Percentiles rank a stretch among this genome's conserved stretches.
Conservation (phyloP, 306 rosid species). For the Dalbergia oliveri region DNA sequence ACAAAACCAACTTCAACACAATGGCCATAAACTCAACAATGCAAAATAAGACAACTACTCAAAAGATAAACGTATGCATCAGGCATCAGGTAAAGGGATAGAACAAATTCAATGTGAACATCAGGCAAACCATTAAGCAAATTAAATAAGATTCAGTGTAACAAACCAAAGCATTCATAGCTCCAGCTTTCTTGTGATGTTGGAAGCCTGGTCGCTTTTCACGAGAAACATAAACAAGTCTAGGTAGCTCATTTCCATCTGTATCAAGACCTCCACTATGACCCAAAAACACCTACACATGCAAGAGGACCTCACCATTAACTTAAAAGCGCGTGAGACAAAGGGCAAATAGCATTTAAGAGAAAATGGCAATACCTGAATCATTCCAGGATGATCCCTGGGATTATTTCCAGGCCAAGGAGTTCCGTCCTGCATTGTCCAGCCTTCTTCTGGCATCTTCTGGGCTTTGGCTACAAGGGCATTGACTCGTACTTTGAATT, state of each 20-base stretch:
- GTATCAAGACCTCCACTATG: slow-evolving; percentile 99
- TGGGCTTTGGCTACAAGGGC: slow-evolving; percentile 96
- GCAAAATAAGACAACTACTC: slow-evolving; percentile 1
- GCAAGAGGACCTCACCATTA: slow-evolving; percentile 42
- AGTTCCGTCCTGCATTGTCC: slow-evolving; percentile 99
- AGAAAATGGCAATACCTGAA: slow-evolving; percentile 72
- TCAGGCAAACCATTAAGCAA: neutral
- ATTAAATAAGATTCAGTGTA: slow-evolving; percentile 28
- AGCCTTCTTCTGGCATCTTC: slow-evolving; percentile 99
- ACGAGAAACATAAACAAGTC: slow-evolving; percentile 99
- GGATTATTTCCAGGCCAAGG: slow-evolving; percentile 99
- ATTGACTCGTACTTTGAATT: slow-evolving; percentile 89
- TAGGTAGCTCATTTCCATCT: slow-evolving; percentile 98
- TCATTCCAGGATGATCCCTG: slow-evolving; percentile 99
- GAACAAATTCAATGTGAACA: neutral
- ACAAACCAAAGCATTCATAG: slow-evolving; percentile 99
- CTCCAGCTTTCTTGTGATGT: slow-evolving; percentile 99
- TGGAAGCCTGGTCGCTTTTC: slow-evolving; percentile 99
- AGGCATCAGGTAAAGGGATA: slow-evolving; percentile 9
- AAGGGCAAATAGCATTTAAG: neutral
- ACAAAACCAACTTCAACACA: slow-evolving; percentile 5
- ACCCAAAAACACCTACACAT: slow-evolving; percentile 89
- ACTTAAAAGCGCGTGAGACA: slow-evolving; percentile 9
- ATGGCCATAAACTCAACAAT: too few species aligned
- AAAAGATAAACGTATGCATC: neutral